These are phyloP conservation scores for Massarina eburnea DNA, from an alignment of 2,329 filamentous ascomycete genomes.

Conservation along the genomic window DNA sequence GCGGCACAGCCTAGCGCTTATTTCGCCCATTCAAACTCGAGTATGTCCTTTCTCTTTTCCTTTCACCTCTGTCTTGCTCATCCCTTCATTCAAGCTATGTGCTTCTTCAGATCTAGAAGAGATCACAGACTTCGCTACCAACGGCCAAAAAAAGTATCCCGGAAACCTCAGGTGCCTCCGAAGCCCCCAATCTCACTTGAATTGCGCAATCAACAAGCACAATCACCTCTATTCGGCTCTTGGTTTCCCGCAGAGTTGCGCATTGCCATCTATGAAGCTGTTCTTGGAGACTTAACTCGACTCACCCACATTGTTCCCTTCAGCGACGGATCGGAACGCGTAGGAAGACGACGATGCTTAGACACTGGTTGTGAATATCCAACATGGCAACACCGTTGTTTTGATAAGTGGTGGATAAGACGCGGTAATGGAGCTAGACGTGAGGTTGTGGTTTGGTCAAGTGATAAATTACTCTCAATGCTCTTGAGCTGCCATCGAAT, in stretches of 20 bases:
- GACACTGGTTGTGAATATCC: slow-evolving; percentile 7
- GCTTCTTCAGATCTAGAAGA: no score
- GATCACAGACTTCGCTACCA: no score
- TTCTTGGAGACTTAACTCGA: slow-evolving; percentile 6
- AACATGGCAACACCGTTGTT: slow-evolving; percentile 16
- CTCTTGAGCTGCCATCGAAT: slow-evolving; percentile 9
- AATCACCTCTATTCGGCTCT: slow-evolving; percentile 1
- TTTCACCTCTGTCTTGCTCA: no score
- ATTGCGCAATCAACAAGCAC: background rate
- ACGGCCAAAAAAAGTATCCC: no score
- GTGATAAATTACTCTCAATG: slow-evolving; percentile 6
- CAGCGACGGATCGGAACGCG: slow-evolving; percentile 2
- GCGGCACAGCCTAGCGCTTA: no score
- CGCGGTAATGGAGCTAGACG: background rate
- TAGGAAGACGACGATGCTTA: slow-evolving; percentile 11
- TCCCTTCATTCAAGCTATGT: no score
- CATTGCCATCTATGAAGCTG: slow-evolving; percentile 9
- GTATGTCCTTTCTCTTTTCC: no score
- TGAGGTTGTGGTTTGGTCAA: background rate
- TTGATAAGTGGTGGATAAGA: slow-evolving; percentile 4
- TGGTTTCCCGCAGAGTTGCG: slow-evolving; percentile 8
- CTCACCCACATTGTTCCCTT: slow-evolving; percentile 12
- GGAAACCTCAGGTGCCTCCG: background rate
- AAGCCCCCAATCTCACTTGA: background rate
- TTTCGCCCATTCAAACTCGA: no score